Evolutionary conservation across 352 stramenopile genomes (phyloP).

Genomic region (Pythium dissotocum): DNA sequence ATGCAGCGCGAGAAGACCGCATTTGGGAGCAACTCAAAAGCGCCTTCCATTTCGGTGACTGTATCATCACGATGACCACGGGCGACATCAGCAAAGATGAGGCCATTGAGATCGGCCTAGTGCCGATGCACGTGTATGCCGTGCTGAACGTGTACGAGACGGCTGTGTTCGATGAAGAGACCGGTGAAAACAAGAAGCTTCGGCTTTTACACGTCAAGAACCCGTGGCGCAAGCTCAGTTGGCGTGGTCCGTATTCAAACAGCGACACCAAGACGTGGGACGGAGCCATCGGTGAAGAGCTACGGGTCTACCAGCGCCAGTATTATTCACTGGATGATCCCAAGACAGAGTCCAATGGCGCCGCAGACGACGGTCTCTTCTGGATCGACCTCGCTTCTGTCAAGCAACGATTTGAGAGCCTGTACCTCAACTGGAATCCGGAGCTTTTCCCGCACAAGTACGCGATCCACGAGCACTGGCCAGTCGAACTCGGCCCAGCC

Average conservation of each 20-base stretch:
- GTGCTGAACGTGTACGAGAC: conserved; percentile 93
- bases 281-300: conserved; percentile 51
- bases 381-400: conserved; percentile 96
- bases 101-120: conserved; percentile 88
- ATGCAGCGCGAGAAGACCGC: conserved; percentile 37
- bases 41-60: conserved; percentile 95
- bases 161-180: conserved; percentile 15
- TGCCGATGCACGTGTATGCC: conserved; percentile 96
- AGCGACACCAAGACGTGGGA: conserved; percentile 59
- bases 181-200: conserved; percentile 41
- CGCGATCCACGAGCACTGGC: conserved; percentile 84
- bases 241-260: conserved; percentile 85
- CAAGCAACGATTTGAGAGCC: conserved; percentile 89
- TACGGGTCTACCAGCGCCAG: conserved; percentile 54
- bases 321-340: conserved; percentile 38
- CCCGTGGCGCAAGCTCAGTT: conserved; percentile 91
- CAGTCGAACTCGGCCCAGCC: conserved; percentile 70
- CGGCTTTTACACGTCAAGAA: conserved; percentile 96
- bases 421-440: conserved; percentile 97
- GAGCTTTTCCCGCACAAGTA: conserved; percentile 87
- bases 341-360: conserved; percentile 6
- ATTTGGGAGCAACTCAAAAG: conserved; percentile 92
- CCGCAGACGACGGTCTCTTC: conserved; percentile 93
- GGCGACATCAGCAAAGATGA: conserved; percentile 74
- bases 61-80: conserved; percentile 96